phyloP scores from a whole-genome alignment of 148 eudicot species.

The Rhododendron simsii region DNA sequence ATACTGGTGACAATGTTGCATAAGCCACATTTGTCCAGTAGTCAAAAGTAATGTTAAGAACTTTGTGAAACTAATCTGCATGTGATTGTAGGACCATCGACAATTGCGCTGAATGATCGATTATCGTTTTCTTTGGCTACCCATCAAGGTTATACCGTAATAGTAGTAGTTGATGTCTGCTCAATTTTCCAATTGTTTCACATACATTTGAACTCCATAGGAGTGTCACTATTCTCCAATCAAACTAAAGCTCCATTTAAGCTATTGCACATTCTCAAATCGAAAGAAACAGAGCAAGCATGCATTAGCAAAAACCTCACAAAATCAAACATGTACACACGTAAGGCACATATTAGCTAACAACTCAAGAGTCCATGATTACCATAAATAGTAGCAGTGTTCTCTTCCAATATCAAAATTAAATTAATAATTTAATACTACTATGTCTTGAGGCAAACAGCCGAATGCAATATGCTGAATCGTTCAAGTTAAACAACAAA shows the following conservation, averaged over 20 bases:
- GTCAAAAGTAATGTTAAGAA: not conserved
- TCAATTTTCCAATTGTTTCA: not conserved
- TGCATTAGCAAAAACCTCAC: not conserved
- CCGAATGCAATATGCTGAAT: no score
- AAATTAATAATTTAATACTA: not conserved
- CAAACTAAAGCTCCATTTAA: not conserved
- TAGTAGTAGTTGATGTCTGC: not conserved
- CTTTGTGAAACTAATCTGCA: not conserved
- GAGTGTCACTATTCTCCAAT: not conserved
- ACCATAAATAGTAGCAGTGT: not conserved
- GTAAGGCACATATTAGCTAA: not conserved
- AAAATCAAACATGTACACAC: not conserved
- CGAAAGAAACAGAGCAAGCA: not conserved
- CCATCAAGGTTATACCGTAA: not conserved
- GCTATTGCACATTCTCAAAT: not conserved
- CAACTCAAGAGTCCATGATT: not conserved
- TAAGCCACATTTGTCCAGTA: not conserved
- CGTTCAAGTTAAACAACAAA: not conserved
- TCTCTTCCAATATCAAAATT: no score
- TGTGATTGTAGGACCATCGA: not conserved
- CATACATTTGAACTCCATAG: not conserved
- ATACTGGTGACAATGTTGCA: not conserved
- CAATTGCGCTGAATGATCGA: not conserved
- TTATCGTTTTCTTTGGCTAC: not conserved
- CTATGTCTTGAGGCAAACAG: not conserved